Evolutionary conservation across 768 basidiomycete genomes (phyloP), one percentile per base, ranked within the genome.

Genomic region (Podaxis sp.): DNA sequence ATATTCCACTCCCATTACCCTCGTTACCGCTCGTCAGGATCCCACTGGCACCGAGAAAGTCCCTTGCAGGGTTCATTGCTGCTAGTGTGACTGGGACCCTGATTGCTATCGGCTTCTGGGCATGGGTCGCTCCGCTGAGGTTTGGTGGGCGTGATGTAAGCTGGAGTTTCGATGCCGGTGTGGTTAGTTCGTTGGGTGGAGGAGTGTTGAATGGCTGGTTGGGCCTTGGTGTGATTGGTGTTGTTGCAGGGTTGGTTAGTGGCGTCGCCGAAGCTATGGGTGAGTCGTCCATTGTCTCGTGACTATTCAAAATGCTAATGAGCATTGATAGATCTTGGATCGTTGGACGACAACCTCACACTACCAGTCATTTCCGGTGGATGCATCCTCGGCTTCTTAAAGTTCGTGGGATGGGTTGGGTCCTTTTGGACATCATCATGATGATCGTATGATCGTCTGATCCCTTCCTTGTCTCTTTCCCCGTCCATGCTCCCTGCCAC

Each of bases 181-280:
- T 65, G 28, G 62, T 17, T 60, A 67, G 46, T 48, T 53, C 57
- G 59, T 30, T 30, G 2, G 70, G 71, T 20, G 67, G 74, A 44
- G 69, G 79, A 50, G 6, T 11, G 4, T 48, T 49, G 41, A 13
- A 20, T 1, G 74, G 88, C 66, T 65, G 80, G 76, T 13, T 77
- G 0, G 88, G 89, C 0, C 72, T 93, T 53, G 72, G 79, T 50
- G 75, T 80, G 15, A 76, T 91, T 28, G 84, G 87, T 13, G 66
- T 86, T 7, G 80, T 89, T 2, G 82, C 91, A 12, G 95, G 95
- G 1, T 63, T 95, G 36, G 87, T 94, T 12, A 88, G 91, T 22
- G 95, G 91, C 17, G 79, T 94, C 24, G 88, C 91, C n/a, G 95
- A 96, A 74, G 95, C 94, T 0, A 75, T 96, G 15, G 94, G 95